Evolutionary conservation across 139 green algal genomes (phyloP).

Genomic region (Chlamydomonas asymmetrica): DNA sequence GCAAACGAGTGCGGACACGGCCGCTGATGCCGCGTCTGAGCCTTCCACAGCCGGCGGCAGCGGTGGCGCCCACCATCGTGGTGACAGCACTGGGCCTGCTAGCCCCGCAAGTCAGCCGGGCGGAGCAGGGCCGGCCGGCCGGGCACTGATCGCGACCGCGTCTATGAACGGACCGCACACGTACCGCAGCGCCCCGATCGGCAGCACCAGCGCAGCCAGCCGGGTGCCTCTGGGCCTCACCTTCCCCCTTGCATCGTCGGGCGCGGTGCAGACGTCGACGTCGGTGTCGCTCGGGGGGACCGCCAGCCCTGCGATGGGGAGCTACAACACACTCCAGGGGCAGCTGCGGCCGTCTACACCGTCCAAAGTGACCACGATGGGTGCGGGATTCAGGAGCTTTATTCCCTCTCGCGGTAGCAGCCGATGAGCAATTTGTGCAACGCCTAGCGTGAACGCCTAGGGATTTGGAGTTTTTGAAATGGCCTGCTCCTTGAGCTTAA

Average conservation of each 20-base stretch:
- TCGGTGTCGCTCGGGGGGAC: no score
- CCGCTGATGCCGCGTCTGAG: no score
- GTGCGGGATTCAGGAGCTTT: conserved; percentile 30
- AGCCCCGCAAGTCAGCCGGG: no score
- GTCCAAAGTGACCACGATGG: conserved; percentile 33
- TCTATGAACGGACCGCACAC: background rate
- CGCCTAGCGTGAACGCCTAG: no score
- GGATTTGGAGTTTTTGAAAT: no score
- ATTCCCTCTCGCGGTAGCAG: no score
- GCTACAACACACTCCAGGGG: background rate
- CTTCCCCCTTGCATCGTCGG: background rate
- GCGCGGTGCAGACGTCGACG: background rate
- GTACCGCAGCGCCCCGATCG: background rate
- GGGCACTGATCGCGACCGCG: background rate
- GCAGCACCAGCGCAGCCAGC: background rate
- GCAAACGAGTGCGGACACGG: no score
- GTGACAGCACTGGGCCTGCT: no score
- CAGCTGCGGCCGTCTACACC: conserved; percentile 14
- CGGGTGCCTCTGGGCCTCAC: background rate
- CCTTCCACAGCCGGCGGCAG: no score
- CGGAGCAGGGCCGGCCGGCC: background rate
- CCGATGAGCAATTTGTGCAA: no score
- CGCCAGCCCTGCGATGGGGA: background rate
- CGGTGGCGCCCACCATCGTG: no score
- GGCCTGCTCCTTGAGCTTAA: no score